A percentile compares a stretch with the other conserved stretches of the same genome.
Evolutionary conservation across 2,329 filamentous ascomycete genomes (phyloP).

Genomic region (Aspergillus sp.): DNA sequence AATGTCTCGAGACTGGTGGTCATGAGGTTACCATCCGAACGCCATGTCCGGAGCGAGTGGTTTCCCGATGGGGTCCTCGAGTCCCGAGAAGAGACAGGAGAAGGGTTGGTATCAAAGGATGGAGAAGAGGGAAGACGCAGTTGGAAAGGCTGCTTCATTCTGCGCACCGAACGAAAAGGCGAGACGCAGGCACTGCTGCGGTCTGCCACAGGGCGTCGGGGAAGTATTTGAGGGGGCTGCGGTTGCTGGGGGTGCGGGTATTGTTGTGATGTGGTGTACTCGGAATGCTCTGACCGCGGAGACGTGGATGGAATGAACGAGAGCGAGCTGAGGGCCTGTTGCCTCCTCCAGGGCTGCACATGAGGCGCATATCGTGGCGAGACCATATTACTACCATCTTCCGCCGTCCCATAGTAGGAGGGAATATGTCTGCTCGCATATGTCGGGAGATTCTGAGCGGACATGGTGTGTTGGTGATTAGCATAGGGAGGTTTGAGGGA

Average conservation of each 20-base stretch:
- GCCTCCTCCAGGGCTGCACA: constrained; percentile 29
- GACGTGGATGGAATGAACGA: constrained; percentile 35
- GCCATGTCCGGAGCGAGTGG: constrained; percentile 33
- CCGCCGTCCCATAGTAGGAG: constrained; percentile 18
- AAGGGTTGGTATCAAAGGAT: constrained; percentile 26
- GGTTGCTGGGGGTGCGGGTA: constrained; percentile 1
- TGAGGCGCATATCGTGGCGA: constrained; percentile 23
- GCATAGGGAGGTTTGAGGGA: constrained; percentile 14
- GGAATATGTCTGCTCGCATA: constrained; percentile 15
- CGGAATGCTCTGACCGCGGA: constrained; percentile 28
- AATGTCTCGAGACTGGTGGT: constrained; percentile 31
- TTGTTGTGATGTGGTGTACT: constrained; percentile 25
- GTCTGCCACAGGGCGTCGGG: constrained; percentile 22
- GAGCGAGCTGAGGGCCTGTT: constrained; percentile 32
- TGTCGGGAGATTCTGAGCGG: constrained; percentile 15
- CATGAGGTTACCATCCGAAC: constrained; percentile 36
- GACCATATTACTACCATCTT: constrained; percentile 13
- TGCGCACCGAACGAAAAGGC: constrained; percentile 39
- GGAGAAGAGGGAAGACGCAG: constrained; percentile 36
- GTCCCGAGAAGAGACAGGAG: constrained; percentile 16
- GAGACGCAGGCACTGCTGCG: constrained; percentile 29
- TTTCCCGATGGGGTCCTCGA: constrained; percentile 17
- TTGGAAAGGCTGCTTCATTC: constrained; percentile 41
- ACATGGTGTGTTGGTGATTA: constrained; percentile 20
- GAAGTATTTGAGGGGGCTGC: neutral